phyloP scores from a whole-genome alignment of 306 rosid species.

The Quercus gilva region DNA sequence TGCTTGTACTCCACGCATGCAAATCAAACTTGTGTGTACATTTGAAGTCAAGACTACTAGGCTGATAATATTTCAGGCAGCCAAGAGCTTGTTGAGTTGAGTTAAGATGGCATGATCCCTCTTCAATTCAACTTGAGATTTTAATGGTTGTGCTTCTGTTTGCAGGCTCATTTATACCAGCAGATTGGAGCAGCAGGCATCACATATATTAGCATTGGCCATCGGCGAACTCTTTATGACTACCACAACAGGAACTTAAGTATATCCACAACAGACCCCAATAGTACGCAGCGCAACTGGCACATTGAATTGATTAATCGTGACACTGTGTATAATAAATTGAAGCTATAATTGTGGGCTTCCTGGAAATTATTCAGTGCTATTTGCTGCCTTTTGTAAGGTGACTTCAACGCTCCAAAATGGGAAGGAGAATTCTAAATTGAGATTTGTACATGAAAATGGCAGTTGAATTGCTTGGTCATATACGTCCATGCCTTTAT shows the following conservation, averaged over 20 bases:
- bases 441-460: too few species aligned
- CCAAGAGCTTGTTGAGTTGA: neutral
- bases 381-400: too few species aligned
- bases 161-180: conserved; percentile 73
- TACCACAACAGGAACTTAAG: conserved; percentile 54
- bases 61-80: neutral
- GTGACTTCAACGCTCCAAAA: too few species aligned
- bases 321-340: conserved; percentile 19
- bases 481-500: too few species aligned
- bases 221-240: conserved; percentile 57
- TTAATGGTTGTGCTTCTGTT: conserved; percentile 22
- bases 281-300: conserved; percentile 52
- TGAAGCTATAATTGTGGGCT: neutral
- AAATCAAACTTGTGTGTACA: neutral
- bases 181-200: conserved; percentile 68
- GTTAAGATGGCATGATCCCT: neutral
- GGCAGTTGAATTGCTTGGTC: too few species aligned
- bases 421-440: too few species aligned
- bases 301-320: conserved; percentile 37
- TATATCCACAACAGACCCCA: conserved; percentile 48
- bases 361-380: neutral
- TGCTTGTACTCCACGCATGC: neutral
- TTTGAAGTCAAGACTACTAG: neutral
- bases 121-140: conserved; percentile 2
- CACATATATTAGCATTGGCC: conserved; percentile 85